phyloP scores from a whole-genome alignment of 345 rosid genomes.

The Bruguiera sexangula region DNA sequence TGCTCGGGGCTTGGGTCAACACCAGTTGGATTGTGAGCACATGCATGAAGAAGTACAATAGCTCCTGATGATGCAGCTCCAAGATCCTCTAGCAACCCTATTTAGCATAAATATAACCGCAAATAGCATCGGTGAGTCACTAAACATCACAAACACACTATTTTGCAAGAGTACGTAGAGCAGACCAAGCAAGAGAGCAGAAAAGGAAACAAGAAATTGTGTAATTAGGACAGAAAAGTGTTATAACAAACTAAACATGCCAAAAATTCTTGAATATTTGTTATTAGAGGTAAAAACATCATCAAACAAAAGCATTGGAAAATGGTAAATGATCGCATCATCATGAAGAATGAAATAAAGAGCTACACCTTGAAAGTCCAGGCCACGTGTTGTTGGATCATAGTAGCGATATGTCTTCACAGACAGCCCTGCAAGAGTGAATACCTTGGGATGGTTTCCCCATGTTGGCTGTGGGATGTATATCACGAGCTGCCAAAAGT shows the following conservation, averaged over 20 bases:
- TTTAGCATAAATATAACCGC: not conserved
- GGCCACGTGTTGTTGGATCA: conserved; percentile 76
- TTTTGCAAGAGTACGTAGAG: not conserved
- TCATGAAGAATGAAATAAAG: not conserved
- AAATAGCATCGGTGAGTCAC: not conserved
- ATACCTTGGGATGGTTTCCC: conserved; percentile 81
- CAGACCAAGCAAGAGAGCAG: too few relatives aligned
- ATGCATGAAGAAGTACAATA: conserved; percentile 90
- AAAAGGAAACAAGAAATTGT: not conserved
- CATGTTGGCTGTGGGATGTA: conserved; percentile 82
- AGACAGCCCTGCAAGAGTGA: conserved; percentile 62
- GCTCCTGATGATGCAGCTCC: conserved; percentile 86
- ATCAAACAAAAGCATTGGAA: not conserved
- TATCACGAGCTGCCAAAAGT: conserved; percentile 49
- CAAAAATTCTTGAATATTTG: too few relatives aligned
- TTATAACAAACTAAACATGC: not conserved
- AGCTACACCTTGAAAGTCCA: conserved; percentile 62
- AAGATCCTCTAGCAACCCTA: conserved; percentile 84
- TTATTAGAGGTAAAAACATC: not conserved
- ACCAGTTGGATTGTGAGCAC: conserved; percentile 98
- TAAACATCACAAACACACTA: not conserved
- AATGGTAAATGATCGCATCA: not conserved
- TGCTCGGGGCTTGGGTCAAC: conserved; percentile 84
- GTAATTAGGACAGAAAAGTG: not conserved
- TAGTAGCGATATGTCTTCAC: conserved; percentile 77